These are phyloP conservation scores for Geotrichum klebahnii DNA, from an alignment of 1,139 yeast genomes.

Conservation along the genomic window DNA sequence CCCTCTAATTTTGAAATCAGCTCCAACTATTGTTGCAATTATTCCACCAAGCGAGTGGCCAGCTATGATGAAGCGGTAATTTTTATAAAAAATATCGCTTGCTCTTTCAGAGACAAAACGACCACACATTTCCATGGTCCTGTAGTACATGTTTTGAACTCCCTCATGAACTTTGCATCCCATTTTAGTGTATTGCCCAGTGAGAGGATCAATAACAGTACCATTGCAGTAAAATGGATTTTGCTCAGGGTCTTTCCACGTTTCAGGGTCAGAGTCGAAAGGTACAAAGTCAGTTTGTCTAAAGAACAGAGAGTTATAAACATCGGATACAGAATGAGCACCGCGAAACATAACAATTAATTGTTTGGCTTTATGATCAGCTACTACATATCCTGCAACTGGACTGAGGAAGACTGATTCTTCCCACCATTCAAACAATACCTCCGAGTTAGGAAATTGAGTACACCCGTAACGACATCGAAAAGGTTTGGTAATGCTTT, in stretches of 20 bases:
- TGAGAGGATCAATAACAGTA: conserved; percentile 40
- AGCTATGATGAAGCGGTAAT: conserved; percentile 49
- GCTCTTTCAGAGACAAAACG: conserved; percentile 38
- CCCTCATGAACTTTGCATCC: conserved; percentile 61
- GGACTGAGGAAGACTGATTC: conserved; percentile 9
- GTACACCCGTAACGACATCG: conserved; percentile 24
- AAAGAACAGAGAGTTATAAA: conserved; percentile 39
- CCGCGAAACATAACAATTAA: conserved; percentile 54
- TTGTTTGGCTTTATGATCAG: conserved; percentile 41
- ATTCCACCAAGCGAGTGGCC: conserved; percentile 81
- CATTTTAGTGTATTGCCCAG: conserved; percentile 38
- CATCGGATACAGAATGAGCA: conserved; percentile 53
- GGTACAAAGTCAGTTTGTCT: conserved; percentile 17
- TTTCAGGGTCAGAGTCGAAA: neutral
- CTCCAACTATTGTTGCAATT: conserved; percentile 55
- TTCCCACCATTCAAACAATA: conserved; percentile 22
- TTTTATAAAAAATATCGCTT: conserved; percentile 40
- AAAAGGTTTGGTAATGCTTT: conserved; percentile 20
- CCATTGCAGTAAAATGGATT: conserved; percentile 48
- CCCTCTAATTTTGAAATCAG: conserved; percentile 54
- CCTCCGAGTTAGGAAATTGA: conserved; percentile 22
- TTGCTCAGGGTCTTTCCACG: neutral
- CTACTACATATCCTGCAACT: conserved; percentile 39
- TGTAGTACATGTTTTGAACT: conserved; percentile 41
- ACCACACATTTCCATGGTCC: conserved; percentile 40